Percentiles rank a stretch among this genome's conserved stretches.
Conservation (phyloP, 2,329 filamentous ascomycete species). For the Fusarium compactum region DNA sequence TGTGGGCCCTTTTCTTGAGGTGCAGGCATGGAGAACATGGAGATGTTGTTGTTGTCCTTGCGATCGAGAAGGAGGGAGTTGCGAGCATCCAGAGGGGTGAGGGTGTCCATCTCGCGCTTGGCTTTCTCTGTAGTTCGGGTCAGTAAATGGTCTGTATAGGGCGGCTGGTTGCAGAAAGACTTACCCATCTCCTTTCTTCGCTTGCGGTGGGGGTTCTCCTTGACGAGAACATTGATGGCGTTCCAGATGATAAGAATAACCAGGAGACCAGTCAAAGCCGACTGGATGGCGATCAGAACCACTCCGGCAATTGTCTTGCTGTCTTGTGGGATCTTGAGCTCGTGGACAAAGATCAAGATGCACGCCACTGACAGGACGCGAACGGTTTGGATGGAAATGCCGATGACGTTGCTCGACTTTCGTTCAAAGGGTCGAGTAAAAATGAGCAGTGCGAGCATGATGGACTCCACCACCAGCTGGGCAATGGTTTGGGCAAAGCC, state of each 20-base stretch:
- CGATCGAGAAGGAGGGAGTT: constrained; percentile 84
- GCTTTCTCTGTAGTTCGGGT: constrained; percentile 73
- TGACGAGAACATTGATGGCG: constrained; percentile 83
- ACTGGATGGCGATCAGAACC: constrained; percentile 93
- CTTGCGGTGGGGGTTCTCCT: constrained; percentile 90
- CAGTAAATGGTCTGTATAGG: constrained; percentile 31
- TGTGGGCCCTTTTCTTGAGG: constrained; percentile 52
- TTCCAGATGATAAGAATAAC: constrained; percentile 92
- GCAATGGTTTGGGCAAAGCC: constrained; percentile 84
- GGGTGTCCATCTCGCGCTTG: constrained; percentile 80
- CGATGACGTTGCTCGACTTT: constrained; percentile 90
- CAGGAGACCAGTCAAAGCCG: constrained; percentile 81
- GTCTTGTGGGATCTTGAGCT: constrained; percentile 88
- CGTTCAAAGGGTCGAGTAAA: constrained; percentile 90
- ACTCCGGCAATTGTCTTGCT: constrained; percentile 95
- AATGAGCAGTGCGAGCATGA: constrained; percentile 82
- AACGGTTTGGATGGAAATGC: constrained; percentile 89
- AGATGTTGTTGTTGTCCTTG: constrained; percentile 53
- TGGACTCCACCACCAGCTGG: constrained; percentile 82
- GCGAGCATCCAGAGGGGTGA: constrained; percentile 88
- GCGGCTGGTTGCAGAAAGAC: constrained; percentile 46
- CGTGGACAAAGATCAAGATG: constrained; percentile 92
- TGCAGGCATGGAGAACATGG: constrained; percentile 59
- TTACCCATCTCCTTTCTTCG: constrained; percentile 90
- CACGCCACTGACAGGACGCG: constrained; percentile 89